Evolutionary conservation across 2,329 filamentous ascomycete genomes (phyloP).

Genomic region (Esteya vermicola): DNA sequence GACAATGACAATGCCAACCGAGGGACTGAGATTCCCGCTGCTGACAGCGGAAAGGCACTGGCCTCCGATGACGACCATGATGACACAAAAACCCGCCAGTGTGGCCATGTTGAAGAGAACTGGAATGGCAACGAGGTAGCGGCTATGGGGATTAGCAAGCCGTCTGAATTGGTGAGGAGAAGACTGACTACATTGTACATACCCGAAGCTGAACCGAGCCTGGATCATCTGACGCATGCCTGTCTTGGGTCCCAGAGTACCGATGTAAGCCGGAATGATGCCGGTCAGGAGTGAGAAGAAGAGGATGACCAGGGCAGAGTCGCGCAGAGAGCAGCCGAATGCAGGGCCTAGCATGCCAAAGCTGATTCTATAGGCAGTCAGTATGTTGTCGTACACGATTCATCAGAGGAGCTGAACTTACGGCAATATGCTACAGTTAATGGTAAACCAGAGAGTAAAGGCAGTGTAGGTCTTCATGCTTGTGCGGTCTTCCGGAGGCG

Average conservation of each 20-base stretch:
- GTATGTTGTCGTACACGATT: too few species aligned
- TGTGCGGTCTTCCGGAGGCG: constrained; percentile 25
- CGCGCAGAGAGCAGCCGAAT: constrained; percentile 37
- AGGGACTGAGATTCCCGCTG: constrained; percentile 30
- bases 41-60: constrained; percentile 42
- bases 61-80: constrained; percentile 46
- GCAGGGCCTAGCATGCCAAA: constrained; percentile 49
- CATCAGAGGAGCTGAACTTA: too few species aligned
- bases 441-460: constrained; percentile 33
- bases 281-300: constrained; percentile 47
- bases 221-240: constrained; percentile 54
- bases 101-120: constrained; percentile 50
- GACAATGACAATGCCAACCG: constrained; percentile 43
- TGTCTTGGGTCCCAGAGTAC: constrained; percentile 43
- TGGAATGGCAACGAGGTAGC: constrained; percentile 43
- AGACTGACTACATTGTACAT: not conserved
- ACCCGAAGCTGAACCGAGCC: constrained; percentile 46
- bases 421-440: constrained; percentile 33
- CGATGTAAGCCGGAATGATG: constrained; percentile 39
- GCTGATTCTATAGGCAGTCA: too few species aligned
- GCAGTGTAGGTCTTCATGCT: constrained; percentile 26
- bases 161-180: too few species aligned
- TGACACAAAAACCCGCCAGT: constrained; percentile 45
- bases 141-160: constrained; percentile 8
- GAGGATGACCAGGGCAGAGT: constrained; percentile 43